Percentiles rank a stretch among this genome's conserved stretches.
Conservation (phyloP, 2,329 filamentous ascomycete genomes). For the Metarhizium brunneum region DNA sequence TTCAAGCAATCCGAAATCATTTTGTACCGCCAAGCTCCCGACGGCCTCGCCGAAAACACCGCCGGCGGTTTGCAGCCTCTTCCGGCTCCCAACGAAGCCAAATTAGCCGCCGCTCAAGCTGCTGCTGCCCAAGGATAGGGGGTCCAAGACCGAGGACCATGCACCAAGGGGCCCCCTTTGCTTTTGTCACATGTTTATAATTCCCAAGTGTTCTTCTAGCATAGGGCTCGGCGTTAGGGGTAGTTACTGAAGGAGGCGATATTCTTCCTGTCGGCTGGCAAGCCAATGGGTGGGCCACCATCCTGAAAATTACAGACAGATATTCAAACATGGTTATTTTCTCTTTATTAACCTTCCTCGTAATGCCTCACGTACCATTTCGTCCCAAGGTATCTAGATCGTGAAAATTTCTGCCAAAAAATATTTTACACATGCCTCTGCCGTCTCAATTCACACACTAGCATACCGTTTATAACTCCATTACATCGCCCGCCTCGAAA, state of each 20-base stretch:
- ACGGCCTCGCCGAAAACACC: conserved; percentile 28
- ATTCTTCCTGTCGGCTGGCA: conserved; percentile 6
- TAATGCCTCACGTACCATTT: neutral
- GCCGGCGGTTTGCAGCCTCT: conserved; percentile 30
- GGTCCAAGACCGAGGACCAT: neutral
- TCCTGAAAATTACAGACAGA: conserved; percentile 8
- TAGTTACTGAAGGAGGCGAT: conserved; percentile 5
- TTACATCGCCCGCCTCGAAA: conserved; percentile 48
- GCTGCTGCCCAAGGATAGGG: neutral
- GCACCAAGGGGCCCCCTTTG: neutral
- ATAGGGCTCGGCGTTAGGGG: conserved; percentile 30
- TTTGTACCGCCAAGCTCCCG: conserved; percentile 74
- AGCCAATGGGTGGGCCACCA: neutral
- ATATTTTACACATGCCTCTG: neutral
- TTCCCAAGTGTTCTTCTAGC: conserved; percentile 21
- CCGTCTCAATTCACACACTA: neutral
- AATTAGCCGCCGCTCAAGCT: conserved; percentile 30
- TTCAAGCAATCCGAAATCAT: conserved; percentile 99
- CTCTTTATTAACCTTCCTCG: conserved; percentile 15
- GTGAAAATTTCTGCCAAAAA: conserved; percentile 2
- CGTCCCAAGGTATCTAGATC: conserved; percentile 21
- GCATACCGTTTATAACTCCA: conserved; percentile 32
- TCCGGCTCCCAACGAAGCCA: conserved; percentile 34
- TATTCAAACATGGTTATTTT: conserved; percentile 13
- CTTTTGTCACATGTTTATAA: neutral